phyloP scores from a whole-genome alignment of 768 basidiomycete species.

The Naganishia onofrii region DNA sequence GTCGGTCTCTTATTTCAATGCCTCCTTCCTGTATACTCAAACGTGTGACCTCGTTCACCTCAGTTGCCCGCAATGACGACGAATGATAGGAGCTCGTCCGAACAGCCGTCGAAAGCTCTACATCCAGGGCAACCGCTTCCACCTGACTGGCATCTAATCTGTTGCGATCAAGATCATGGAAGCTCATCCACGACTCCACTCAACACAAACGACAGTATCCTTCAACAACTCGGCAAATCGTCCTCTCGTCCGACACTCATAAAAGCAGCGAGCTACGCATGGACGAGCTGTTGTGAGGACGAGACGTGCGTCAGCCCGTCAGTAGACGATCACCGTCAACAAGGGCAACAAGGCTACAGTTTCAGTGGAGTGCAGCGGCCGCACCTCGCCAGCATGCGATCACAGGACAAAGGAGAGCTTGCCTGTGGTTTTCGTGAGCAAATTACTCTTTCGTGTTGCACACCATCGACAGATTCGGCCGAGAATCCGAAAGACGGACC shows the following conservation, averaged over 20 bases:
- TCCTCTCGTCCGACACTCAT: not conserved
- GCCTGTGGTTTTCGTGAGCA: not conserved
- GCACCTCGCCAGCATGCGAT: not conserved
- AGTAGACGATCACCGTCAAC: not conserved
- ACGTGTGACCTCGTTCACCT: not conserved
- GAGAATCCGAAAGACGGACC: not conserved
- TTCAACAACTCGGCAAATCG: not conserved
- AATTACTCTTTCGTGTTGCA: not conserved
- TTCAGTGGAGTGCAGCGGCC: not conserved
- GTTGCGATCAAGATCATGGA: slow-evolving; percentile 32
- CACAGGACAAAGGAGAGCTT: slow-evolving; percentile 1
- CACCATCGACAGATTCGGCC: not conserved
- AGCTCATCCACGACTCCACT: not conserved
- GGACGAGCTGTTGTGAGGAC: slow-evolving; percentile 26
- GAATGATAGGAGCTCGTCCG: not conserved
- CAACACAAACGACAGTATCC: too few species aligned
- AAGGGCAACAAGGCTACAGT: not conserved
- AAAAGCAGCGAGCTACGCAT: slow-evolving; percentile 4
- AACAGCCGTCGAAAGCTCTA: not conserved
- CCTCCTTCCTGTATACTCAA: not conserved
- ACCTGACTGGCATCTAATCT: slow-evolving; percentile 29
- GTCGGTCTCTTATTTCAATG: not conserved
- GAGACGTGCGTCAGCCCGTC: slow-evolving; percentile 22
- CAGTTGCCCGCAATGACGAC: not conserved
- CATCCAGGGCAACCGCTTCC: slow-evolving; percentile 5